Evolutionary conservation across 2,329 filamentous ascomycete species (phyloP).

Genomic region (Pseudophaeomoniella oleicola): DNA sequence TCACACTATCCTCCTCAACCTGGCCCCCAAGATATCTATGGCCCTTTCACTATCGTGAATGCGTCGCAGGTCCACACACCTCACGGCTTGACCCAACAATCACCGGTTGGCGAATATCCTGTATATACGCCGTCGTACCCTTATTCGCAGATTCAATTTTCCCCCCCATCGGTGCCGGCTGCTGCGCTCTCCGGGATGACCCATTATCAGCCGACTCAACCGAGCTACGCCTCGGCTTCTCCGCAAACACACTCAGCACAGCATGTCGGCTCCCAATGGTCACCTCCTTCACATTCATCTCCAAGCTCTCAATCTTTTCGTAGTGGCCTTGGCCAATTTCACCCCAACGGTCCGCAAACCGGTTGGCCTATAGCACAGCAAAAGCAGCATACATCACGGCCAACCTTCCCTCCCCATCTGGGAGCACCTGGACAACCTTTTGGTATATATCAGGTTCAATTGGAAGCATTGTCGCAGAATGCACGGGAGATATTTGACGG

Average conservation of each 20-base stretch:
- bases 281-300: conserved; percentile 8
- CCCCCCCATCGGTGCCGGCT: neutral
- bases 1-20: neutral
- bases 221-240: conserved; percentile 3
- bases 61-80: neutral
- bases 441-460: conserved; percentile 30
- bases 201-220: neutral
- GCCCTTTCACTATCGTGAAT: neutral
- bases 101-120: too few relatives aligned
- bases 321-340: conserved; percentile 6
- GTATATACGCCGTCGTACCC: neutral
- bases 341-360: conserved; percentile 4
- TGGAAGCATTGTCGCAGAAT: conserved; percentile 39
- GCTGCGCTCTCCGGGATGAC: neutral
- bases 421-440: conserved; percentile 18
- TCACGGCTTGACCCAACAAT: neutral
- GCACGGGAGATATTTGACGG: conserved; percentile 50
- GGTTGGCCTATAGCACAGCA: conserved; percentile 3
- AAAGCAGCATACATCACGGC: conserved; percentile 2
- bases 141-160: too few relatives aligned
- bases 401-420: conserved; percentile 4
- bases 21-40: neutral
- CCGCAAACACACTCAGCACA: conserved; percentile 2
- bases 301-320: conserved; percentile 10
- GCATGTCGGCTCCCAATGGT: conserved; percentile 8